Percentiles rank a stretch among this genome's conserved stretches.
These are phyloP conservation scores for Cerrena zonata DNA, from an alignment of 1,284 basidiomycete species.

Conservation along the genomic window DNA sequence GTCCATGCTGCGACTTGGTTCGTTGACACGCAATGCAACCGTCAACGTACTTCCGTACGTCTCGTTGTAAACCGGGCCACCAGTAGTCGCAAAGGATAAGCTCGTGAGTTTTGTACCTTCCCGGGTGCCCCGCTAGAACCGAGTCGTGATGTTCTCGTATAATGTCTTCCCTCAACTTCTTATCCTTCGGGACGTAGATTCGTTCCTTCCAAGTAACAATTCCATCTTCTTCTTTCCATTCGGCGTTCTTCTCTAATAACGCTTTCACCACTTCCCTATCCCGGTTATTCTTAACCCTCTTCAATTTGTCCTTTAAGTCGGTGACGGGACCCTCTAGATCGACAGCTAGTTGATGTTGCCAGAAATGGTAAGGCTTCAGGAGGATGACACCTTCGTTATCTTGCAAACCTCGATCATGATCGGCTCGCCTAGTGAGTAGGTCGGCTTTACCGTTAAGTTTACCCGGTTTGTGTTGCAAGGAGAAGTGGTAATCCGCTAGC, in stretches of 20 bases:
- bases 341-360: neutral
- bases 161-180: neutral
- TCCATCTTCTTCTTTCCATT: neutral
- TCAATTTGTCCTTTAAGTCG: neutral
- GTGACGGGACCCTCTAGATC: neutral
- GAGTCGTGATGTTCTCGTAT: neutral
- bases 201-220: neutral
- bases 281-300: neutral
- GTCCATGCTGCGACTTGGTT: constrained; percentile 6
- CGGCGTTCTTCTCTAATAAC: neutral
- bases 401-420: constrained; percentile 1
- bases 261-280: neutral
- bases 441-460: neutral
- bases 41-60: constrained; percentile 8
- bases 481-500: constrained; percentile 4
- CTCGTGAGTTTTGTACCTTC: constrained; percentile 13
- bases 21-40: constrained; percentile 7
- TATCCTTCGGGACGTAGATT: neutral
- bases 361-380: neutral
- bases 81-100: constrained; percentile 8
- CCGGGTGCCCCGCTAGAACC: constrained; percentile 7
- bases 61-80: constrained; percentile 11
- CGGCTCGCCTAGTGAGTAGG: neutral
- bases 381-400: constrained; percentile 5
- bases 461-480: constrained; percentile 2